Evolutionary conservation across 2,329 filamentous ascomycete genomes (phyloP), one percentile per base, ranked within the genome.

Genomic region (Fusarium sp.): DNA sequence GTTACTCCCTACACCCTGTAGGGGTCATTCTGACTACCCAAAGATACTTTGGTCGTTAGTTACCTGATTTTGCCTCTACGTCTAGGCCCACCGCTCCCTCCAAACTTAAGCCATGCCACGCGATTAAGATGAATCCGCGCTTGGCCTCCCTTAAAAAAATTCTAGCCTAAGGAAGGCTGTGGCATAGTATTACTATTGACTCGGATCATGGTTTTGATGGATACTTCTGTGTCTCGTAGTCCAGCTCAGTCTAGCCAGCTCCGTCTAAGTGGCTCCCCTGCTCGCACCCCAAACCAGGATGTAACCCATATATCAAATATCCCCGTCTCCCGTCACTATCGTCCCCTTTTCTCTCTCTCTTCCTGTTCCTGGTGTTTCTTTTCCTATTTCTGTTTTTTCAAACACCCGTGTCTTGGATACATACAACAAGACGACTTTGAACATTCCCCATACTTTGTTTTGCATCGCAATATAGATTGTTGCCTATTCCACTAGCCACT

Each of bases 261-360:
- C 69, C 66, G 70, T 72, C 63, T 56, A 70, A 73, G 71, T 74
- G 67, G 63, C 70, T 69, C 66, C 63, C 35, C 35, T 55, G 20
- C 50, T 54, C 51, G 35, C 51, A 55, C 24, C 51, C 51, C 61
- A 45, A 66, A 56, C 62, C 63, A 66, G 63, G 51, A 44, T 66
- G 60, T 66, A 66, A 66, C 66, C 70, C 70, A 67, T 65, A 73
- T 70, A 74, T 69, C 58, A 68, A 66, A 74, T 74, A 74, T 72
- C 71, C 72, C 72, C 60, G 59, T 72, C 51, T 72, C 55, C 68
- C 50, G 41, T 74, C 71, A 42, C 47, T 42, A 47, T 58, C 68
- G 39, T 72, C 71, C 70, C 69, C 71, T 70, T 72, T 76, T 75
- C 66, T 67, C 58, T 78, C 53, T 53, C 63, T 73, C 45, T 45